Evolutionary conservation across 352 stramenopile genomes (phyloP).

Genomic region (Hyaloperonospora arabidopsidis): DNA sequence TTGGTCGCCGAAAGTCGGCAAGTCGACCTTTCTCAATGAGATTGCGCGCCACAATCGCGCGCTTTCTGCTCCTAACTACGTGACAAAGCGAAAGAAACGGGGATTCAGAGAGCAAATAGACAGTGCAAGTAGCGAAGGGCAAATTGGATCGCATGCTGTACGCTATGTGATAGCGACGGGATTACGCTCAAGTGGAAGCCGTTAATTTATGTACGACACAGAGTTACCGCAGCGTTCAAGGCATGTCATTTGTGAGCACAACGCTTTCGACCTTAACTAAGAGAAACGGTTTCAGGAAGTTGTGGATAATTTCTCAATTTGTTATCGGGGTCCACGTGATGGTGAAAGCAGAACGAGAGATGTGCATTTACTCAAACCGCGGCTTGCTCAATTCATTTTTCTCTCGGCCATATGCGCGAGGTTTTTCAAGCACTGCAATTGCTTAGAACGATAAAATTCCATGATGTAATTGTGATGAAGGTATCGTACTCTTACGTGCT

Average conservation of each 20-base stretch:
- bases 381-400: conserved; percentile 42
- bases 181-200: conserved; percentile 46
- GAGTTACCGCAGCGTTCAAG: conserved; percentile 42
- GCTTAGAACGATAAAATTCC: conserved; percentile 27
- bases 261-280: conserved; percentile 40
- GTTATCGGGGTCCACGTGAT: conserved; percentile 7
- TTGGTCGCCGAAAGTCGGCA: no score
- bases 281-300: conserved; percentile 49
- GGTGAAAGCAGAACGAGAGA: background rate
- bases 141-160: conserved; percentile 45
- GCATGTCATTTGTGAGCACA: conserved; percentile 47
- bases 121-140: conserved; percentile 40
- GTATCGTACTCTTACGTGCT: conserved; percentile 56
- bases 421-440: conserved; percentile 26
- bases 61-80: no score
- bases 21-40: no score
- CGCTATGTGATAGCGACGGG: conserved; percentile 21
- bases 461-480: conserved; percentile 34
- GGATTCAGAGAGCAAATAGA: conserved; percentile 28
- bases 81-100: conserved; percentile 21
- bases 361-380: conserved; percentile 28
- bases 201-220: conserved; percentile 39
- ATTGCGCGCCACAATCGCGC: no score
- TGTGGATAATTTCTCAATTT: conserved; percentile 35
- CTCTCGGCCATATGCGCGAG: conserved; percentile 42